A percentile compares a stretch with the other conserved stretches of the same genome.
phyloP scores from a whole-genome alignment of 768 basidiomycete genomes.

The Russula sp. region DNA sequence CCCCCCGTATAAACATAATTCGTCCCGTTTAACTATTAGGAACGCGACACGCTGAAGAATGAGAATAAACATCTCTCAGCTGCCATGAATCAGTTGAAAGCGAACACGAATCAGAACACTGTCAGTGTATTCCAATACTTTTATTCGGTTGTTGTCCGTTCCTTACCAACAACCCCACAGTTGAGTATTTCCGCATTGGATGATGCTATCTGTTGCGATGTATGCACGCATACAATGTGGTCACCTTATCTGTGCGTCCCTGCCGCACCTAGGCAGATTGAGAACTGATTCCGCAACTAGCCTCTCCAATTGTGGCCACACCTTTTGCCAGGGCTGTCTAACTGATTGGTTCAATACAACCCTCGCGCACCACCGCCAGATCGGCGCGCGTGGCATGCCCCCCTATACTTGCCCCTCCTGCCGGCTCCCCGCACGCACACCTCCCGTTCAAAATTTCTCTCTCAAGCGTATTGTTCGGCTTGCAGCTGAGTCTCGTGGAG shows the following conservation, averaged over 20 bases:
- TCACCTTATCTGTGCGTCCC: slow-evolving; percentile 57
- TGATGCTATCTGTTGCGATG: slow-evolving; percentile 58
- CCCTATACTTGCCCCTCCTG: slow-evolving; percentile 69
- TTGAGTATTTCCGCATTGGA: slow-evolving; percentile 39
- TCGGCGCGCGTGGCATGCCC: slow-evolving; percentile 32
- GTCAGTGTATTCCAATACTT: slow-evolving; percentile 7
- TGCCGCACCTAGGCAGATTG: not conserved
- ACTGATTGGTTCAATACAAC: slow-evolving; percentile 52
- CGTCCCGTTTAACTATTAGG: slow-evolving; percentile 1
- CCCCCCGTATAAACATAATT: not conserved
- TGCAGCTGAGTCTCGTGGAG: slow-evolving; percentile 50
- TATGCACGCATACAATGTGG: slow-evolving; percentile 66
- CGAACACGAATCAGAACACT: slow-evolving; percentile 15
- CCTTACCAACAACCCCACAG: slow-evolving; percentile 2
- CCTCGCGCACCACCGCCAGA: slow-evolving; percentile 48
- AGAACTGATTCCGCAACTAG: slow-evolving; percentile 38
- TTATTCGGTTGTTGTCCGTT: not conserved
- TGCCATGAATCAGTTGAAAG: slow-evolving; percentile 18
- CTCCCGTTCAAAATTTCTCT: slow-evolving; percentile 59
- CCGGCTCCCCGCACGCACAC: slow-evolving; percentile 46
- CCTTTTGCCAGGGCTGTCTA: slow-evolving; percentile 62
- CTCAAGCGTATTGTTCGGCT: slow-evolving; percentile 56
- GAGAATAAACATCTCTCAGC: slow-evolving; percentile 9
- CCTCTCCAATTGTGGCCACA: slow-evolving; percentile 62
- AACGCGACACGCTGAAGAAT: slow-evolving; percentile 12